phyloP scores from a whole-genome alignment of 371 early-diverging fungal species.

The Dichotomocladium elegans region DNA sequence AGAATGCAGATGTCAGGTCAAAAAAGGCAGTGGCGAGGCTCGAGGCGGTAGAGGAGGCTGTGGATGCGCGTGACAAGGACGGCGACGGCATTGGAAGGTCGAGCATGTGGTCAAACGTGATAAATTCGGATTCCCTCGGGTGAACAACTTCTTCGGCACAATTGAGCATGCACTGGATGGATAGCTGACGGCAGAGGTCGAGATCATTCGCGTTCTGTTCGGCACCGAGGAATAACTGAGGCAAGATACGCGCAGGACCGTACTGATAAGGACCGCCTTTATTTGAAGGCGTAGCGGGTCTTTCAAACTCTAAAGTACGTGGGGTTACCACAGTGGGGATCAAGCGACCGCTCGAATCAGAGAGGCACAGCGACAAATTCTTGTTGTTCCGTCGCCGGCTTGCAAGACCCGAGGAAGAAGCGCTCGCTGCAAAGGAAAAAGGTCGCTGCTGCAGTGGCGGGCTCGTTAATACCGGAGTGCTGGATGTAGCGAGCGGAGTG shows the following conservation, averaged over 20 bases:
- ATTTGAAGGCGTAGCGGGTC: conserved; percentile 6
- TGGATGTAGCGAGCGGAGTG: conserved; percentile 8
- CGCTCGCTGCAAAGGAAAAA: conserved; percentile 9
- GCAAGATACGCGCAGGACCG: conserved; percentile 60
- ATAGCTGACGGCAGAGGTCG: conserved; percentile 32
- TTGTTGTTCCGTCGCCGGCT: conserved; percentile 28
- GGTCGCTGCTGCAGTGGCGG: conserved; percentile 5
- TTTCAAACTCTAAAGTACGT: conserved; percentile 1
- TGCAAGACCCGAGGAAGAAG: conserved; percentile 21
- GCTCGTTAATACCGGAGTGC: conserved; percentile 8
- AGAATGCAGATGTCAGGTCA: too few relatives aligned
- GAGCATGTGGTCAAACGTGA: conserved; percentile 19
- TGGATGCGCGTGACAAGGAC: conserved; percentile 29
- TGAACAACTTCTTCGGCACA: conserved; percentile 73
- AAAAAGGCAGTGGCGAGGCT: conserved; percentile 11
- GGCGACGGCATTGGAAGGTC: conserved; percentile 22
- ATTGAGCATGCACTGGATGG: conserved; percentile 66
- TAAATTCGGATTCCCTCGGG: conserved; percentile 29
- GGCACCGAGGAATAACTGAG: conserved; percentile 69
- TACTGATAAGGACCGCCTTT: conserved; percentile 34
- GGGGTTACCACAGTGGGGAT: conserved; percentile 6
- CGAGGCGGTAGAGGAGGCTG: conserved; percentile 24
- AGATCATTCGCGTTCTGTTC: conserved; percentile 54
- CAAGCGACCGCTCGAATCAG: conserved; percentile 14
- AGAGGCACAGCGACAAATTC: conserved; percentile 31